These are phyloP conservation scores for Zygoascus flipseniorum DNA, from an alignment of 805 yeast species.

Conservation along the genomic window DNA sequence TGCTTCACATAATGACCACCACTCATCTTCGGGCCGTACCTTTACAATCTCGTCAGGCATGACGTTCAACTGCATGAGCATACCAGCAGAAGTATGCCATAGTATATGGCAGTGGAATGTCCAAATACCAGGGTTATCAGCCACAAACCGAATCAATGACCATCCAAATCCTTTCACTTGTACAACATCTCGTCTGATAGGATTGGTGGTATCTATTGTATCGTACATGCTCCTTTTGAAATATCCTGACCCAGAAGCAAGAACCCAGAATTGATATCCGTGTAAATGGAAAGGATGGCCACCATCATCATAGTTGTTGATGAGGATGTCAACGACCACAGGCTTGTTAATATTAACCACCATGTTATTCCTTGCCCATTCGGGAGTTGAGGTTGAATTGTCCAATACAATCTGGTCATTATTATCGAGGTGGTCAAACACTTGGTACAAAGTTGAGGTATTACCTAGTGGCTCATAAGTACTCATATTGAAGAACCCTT, in stretches of 20 bases:
- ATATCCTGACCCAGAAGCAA: constrained; percentile 49
- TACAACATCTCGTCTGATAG: constrained; percentile 49
- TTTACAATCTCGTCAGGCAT: constrained; percentile 16
- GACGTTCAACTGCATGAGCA: constrained; percentile 30
- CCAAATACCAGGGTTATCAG: constrained; percentile 93
- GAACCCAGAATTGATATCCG: constrained; percentile 76
- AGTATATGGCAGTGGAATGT: constrained; percentile 90
- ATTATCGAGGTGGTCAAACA: neutral
- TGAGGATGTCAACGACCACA: constrained; percentile 64
- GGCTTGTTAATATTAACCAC: constrained; percentile 48
- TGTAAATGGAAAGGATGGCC: constrained; percentile 93
- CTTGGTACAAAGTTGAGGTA: constrained; percentile 14
- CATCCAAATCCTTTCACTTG: constrained; percentile 35
- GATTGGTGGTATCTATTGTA: constrained; percentile 31
- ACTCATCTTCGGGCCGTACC: constrained; percentile 19
- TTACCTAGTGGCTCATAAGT: constrained; percentile 5
- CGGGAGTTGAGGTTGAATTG: constrained; percentile 4
- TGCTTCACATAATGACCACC: constrained; percentile 7
- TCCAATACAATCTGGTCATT: neutral
- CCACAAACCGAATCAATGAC: constrained; percentile 53
- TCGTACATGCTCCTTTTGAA: constrained; percentile 37
- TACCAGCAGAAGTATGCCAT: constrained; percentile 91
- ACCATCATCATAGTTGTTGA: constrained; percentile 78
- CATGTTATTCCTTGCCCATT: constrained; percentile 47
- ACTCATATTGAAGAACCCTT: constrained; percentile 14